These are phyloP conservation scores for Limtongia smithiae DNA, from an alignment of 805 yeast species.

Conservation along the genomic window DNA sequence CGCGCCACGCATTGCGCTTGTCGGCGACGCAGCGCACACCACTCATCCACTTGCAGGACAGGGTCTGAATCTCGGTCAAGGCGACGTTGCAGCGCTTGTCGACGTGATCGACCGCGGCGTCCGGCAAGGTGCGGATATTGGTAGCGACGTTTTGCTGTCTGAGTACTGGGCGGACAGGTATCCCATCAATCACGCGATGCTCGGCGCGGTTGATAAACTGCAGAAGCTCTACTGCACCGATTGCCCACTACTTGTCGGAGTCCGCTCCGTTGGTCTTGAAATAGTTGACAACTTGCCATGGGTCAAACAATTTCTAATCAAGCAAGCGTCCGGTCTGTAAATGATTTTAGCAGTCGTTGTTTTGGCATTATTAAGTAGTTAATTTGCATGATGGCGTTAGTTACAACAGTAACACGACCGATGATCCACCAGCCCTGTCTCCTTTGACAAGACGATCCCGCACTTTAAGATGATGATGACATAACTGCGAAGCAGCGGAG, in stretches of 20 bases:
- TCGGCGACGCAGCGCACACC: slow-evolving; percentile 98
- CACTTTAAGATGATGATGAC: no score
- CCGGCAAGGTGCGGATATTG: slow-evolving; percentile 82
- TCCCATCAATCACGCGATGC: slow-evolving; percentile 69
- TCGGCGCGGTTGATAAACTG: slow-evolving; percentile 88
- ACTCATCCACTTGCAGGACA: slow-evolving; percentile 98
- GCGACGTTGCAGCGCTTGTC: slow-evolving; percentile 74
- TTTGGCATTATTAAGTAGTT: no score
- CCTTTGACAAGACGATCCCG: no score
- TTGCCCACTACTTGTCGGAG: slow-evolving; percentile 65
- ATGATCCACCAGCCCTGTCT: no score
- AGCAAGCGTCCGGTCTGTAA: slow-evolving; percentile 45
- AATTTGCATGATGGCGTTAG: no score
- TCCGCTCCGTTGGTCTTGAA: slow-evolving; percentile 74
- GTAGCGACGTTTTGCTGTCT: slow-evolving; percentile 73
- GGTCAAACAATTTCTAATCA: slow-evolving; percentile 67
- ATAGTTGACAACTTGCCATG: slow-evolving; percentile 59
- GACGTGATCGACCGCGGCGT: slow-evolving; percentile 66
- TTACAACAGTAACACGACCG: no score
- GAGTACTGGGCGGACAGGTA: slow-evolving; percentile 82
- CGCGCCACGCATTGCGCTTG: slow-evolving; percentile 79
- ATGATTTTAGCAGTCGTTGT: neutral
- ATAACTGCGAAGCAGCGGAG: no score
- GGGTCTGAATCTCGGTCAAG: slow-evolving; percentile 96
- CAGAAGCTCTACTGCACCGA: slow-evolving; percentile 82